phyloP scores from a whole-genome alignment of 345 rosid genomes.

The Lepidium africanum region DNA sequence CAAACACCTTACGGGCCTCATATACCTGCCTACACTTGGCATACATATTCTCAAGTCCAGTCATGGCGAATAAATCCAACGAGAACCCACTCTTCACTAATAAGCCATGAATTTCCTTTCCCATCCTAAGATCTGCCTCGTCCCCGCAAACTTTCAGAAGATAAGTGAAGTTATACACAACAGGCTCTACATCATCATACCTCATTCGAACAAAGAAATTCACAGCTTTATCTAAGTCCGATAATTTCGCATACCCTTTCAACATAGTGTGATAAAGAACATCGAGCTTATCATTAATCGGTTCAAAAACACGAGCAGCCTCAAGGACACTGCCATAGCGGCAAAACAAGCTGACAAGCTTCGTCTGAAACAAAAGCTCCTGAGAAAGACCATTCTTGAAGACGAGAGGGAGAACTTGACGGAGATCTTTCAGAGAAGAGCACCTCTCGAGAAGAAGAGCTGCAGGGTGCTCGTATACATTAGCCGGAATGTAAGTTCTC shows the following conservation, averaged over 20 bases:
- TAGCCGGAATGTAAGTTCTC: conserved; percentile 52
- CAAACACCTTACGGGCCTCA: conserved; percentile 75
- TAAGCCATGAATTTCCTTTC: conserved; percentile 70
- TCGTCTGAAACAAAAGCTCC: conserved; percentile 63
- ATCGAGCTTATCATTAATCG: conserved; percentile 45
- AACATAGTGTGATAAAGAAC: conserved; percentile 76
- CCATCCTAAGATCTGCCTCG: conserved; percentile 40
- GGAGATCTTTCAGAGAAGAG: conserved; percentile 47
- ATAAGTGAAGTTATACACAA: conserved; percentile 70
- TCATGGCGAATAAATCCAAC: conserved; percentile 55
- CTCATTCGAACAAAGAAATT: conserved; percentile 53
- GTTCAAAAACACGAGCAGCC: conserved; percentile 71
- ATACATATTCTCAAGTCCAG: conserved; percentile 64
- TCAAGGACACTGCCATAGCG: conserved; percentile 51
- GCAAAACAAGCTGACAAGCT: conserved; percentile 73
- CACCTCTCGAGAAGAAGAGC: conserved; percentile 71
- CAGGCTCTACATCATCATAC: conserved; percentile 44
- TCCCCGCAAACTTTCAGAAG: conserved; percentile 69
- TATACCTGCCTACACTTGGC: conserved; percentile 50
- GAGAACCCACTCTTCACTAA: conserved; percentile 57
- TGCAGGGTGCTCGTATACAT: conserved; percentile 66
- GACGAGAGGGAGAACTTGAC: conserved; percentile 56
- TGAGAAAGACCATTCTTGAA: conserved; percentile 55
- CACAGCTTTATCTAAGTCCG: conserved; percentile 43
- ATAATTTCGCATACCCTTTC: conserved; percentile 56